Evolutionary conservation across 2,329 filamentous ascomycete genomes (phyloP).

Genomic region (Colletotrichum navitas): DNA sequence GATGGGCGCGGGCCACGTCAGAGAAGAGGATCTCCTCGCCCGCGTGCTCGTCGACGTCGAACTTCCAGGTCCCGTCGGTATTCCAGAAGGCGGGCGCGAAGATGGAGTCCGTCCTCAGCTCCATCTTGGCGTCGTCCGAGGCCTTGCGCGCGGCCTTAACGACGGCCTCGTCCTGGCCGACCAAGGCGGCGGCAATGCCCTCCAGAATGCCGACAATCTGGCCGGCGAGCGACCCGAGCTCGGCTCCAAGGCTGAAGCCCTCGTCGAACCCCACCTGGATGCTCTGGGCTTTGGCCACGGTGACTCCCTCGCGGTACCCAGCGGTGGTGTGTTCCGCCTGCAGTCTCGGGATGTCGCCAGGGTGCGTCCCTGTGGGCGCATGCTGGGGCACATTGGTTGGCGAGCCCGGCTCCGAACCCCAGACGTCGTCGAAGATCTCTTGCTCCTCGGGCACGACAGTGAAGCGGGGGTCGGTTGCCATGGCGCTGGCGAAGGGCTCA

Average conservation of each 20-base stretch:
- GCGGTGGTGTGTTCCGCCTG: constrained; percentile 83
- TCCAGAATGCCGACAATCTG: constrained; percentile 83
- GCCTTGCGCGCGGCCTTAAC: constrained; percentile 46
- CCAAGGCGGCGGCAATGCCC: constrained; percentile 70
- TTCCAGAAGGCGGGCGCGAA: constrained; percentile 77
- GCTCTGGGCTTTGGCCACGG: constrained; percentile 78
- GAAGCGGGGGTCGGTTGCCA: constrained; percentile 26
- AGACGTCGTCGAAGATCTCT: constrained; percentile 45
- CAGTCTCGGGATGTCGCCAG: constrained; percentile 78
- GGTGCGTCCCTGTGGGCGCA: constrained; percentile 50
- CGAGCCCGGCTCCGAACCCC: constrained; percentile 42
- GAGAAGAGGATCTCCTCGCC: constrained; percentile 64
- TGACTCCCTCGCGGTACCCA: constrained; percentile 91
- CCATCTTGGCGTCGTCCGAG: constrained; percentile 64
- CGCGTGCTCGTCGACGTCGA: constrained; percentile 60
- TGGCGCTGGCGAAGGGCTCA: constrained; percentile 42
- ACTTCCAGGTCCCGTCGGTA: constrained; percentile 79
- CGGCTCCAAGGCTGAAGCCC: constrained; percentile 86
- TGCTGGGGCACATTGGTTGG: constrained; percentile 23
- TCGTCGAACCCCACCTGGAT: constrained; percentile 94
- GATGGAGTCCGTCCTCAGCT: constrained; percentile 72
- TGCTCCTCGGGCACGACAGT: constrained; percentile 19
- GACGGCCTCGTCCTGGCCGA: constrained; percentile 44
- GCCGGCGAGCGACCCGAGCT: constrained; percentile 80
- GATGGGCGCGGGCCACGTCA: constrained; percentile 76